Evolutionary conservation across 1,284 basidiomycete genomes (phyloP).

Genomic region (Cutaneotrichosporon mucoides): DNA sequence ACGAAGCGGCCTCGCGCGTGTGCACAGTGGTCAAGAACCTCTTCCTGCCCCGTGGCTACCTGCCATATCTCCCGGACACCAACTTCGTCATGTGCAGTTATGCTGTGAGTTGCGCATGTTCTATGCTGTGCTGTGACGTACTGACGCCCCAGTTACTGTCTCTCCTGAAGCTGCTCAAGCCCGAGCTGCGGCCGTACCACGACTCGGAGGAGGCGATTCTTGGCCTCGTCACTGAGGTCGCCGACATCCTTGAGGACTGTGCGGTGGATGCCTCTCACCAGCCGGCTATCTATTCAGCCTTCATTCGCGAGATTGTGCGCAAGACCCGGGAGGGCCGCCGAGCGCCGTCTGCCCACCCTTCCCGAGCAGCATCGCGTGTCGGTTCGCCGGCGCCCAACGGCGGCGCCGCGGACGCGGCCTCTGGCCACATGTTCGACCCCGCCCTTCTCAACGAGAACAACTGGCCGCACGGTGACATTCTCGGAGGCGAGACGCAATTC

Average conservation of each 20-base stretch:
- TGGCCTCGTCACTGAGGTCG: constrained; percentile 61
- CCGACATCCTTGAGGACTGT: constrained; percentile 68
- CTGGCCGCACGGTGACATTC: constrained; percentile 34
- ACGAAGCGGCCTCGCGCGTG: constrained; percentile 60
- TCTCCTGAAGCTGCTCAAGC: constrained; percentile 67
- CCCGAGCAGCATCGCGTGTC: constrained; percentile 13
- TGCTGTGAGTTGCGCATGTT: constrained; percentile 35
- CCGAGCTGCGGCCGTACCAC: constrained; percentile 43
- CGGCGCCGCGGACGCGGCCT: neutral
- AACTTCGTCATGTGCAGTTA: constrained; percentile 89
- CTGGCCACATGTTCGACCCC: constrained; percentile 35
- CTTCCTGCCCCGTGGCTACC: constrained; percentile 66
- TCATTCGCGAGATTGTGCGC: constrained; percentile 64
- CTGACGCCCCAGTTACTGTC: constrained; percentile 62
- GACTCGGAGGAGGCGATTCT: constrained; percentile 41
- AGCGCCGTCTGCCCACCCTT: constrained; percentile 15
- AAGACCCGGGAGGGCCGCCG: constrained; percentile 48
- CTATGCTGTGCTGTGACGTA: neutral
- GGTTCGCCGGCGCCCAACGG: constrained; percentile 15
- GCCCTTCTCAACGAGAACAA: constrained; percentile 30
- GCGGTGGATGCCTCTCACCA: constrained; percentile 73
- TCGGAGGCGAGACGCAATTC: constrained; percentile 35
- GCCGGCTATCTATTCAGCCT: constrained; percentile 77
- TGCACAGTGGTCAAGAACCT: constrained; percentile 56
- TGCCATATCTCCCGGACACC: constrained; percentile 84